phyloP scores from a whole-genome alignment of 345 rosid species.

The Euphorbia peplus region DNA sequence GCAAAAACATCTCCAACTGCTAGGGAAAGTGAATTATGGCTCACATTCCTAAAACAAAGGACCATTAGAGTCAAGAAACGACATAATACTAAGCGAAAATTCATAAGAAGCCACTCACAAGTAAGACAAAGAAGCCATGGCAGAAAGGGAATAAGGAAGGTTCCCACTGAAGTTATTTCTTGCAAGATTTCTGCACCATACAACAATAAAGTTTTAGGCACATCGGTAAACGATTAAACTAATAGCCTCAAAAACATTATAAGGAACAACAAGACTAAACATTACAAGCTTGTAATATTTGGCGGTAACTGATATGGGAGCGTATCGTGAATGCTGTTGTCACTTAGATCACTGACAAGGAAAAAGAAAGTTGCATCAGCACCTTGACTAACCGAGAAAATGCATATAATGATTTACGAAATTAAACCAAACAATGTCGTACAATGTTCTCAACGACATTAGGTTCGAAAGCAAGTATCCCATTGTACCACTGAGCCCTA shows the following conservation, averaged over 20 bases:
- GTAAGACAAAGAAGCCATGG: slow-evolving; percentile 63
- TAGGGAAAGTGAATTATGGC: slow-evolving; percentile 70
- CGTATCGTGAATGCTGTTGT: slow-evolving; percentile 74
- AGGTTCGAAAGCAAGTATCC: slow-evolving; percentile 85
- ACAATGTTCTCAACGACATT: slow-evolving; percentile 71
- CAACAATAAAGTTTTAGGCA: slow-evolving; percentile 8
- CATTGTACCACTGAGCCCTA: slow-evolving; percentile 78
- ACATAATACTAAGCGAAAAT: slow-evolving; percentile 5
- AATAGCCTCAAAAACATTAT: slow-evolving; percentile 10
- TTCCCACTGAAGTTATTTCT: slow-evolving; percentile 77
- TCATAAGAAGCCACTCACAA: slow-evolving; percentile 56
- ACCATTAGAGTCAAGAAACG: slow-evolving; percentile 13
- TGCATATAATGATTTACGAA: background rate
- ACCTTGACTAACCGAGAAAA: slow-evolving; percentile 19
- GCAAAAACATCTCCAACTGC: slow-evolving; percentile 69
- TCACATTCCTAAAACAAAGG: slow-evolving; percentile 53
- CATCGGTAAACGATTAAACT: slow-evolving; percentile 5
- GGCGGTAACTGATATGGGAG: slow-evolving; percentile 95
- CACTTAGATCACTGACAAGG: slow-evolving; percentile 71
- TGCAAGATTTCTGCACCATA: slow-evolving; percentile 78
- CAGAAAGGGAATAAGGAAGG: slow-evolving; percentile 87
- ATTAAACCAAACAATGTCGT: slow-evolving; percentile 20
- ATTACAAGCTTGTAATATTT: slow-evolving; percentile 93
- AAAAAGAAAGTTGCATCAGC: slow-evolving; percentile 14
- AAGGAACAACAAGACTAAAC: slow-evolving; percentile 17